phyloP scores from a whole-genome alignment of 108 stramenopile species.

The Cylindrotheca fusiformis region DNA sequence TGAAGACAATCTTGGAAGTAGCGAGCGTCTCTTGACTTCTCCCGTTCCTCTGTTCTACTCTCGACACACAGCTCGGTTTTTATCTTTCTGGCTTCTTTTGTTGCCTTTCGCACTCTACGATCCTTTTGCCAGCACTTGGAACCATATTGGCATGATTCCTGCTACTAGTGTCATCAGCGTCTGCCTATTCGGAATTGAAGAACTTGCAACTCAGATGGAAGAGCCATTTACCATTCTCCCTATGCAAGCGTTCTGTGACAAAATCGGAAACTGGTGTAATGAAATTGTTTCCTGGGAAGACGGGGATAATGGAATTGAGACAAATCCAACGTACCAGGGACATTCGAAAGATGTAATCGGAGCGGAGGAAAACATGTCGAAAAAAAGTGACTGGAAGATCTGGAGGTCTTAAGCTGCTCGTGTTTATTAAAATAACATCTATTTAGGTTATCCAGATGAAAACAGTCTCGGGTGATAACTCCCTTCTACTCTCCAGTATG shows the following conservation, averaged over 20 bases:
- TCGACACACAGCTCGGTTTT: conserved; percentile 77
- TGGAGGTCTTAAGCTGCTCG: too few relatives aligned
- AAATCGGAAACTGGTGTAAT: conserved; percentile 51
- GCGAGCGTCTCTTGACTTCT: conserved; percentile 62
- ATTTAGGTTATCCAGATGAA: too few relatives aligned
- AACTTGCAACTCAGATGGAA: too few relatives aligned
- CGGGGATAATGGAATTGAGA: conserved; percentile 36
- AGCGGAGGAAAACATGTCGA: too few relatives aligned
- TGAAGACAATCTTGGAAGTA: conserved; percentile 65
- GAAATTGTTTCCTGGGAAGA: conserved; percentile 40
- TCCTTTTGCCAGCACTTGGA: conserved; percentile 64
- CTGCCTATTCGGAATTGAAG: conserved; percentile 84
- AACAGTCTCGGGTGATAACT: too few relatives aligned
- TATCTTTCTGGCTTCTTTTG: conserved; percentile 68
- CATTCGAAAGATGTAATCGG: background rate
- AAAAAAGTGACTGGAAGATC: too few relatives aligned
- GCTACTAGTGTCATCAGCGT: conserved; percentile 53
- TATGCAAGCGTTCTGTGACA: conserved; percentile 78
- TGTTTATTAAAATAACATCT: too few relatives aligned
- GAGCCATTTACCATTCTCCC: conserved; percentile 88
- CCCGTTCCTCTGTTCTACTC: conserved; percentile 74
- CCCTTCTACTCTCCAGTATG: too few relatives aligned
- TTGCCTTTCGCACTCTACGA: conserved; percentile 78
- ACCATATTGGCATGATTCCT: conserved; percentile 78
- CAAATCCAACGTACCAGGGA: conserved; percentile 19